Evolutionary conservation across 495 filamentous ascomycete species (phyloP).

Genomic region (Oleoguttula mirabilis): DNA sequence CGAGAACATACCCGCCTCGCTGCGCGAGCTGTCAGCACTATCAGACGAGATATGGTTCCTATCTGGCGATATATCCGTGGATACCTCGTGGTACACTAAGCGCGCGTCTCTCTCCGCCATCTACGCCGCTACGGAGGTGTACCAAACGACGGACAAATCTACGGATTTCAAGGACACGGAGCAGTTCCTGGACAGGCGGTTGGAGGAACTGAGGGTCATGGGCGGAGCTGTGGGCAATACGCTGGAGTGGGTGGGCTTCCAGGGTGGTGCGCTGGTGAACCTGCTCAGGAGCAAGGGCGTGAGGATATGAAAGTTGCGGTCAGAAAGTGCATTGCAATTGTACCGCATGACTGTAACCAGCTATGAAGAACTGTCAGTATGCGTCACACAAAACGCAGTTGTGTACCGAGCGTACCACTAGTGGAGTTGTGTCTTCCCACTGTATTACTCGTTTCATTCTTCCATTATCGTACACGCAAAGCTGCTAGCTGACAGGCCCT

Average conservation of each 20-base stretch:
- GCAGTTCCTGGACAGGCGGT: conserved; percentile 61
- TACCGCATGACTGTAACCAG: too few relatives aligned
- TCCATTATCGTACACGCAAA: too few relatives aligned
- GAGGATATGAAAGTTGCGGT: conserved; percentile 28
- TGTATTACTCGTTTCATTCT: too few relatives aligned
- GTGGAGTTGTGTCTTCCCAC: too few relatives aligned
- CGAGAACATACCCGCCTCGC: conserved; percentile 58
- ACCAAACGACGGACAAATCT: conserved; percentile 79
- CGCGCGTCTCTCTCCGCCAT: conserved; percentile 62
- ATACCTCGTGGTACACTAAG: conserved; percentile 84
- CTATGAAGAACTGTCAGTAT: too few relatives aligned
- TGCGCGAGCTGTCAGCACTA: conserved; percentile 66
- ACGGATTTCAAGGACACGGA: conserved; percentile 58
- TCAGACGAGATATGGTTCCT: conserved; percentile 81
- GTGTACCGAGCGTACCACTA: too few relatives aligned
- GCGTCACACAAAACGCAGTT: too few relatives aligned
- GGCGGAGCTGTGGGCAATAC: conserved; percentile 48
- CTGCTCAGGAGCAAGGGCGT: conserved; percentile 32
- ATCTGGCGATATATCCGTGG: conserved; percentile 68
- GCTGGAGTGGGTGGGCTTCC: conserved; percentile 66
- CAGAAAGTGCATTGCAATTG: too few relatives aligned
- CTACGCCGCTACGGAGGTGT: conserved; percentile 70
- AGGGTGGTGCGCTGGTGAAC: conserved; percentile 43
- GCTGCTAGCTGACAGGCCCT: too few relatives aligned
- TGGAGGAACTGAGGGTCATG: conserved; percentile 53